A percentile compares a stretch with the other conserved stretches of the same genome.
Conservation (phyloP, 2,329 filamentous ascomycete genomes). For the Cladophialophora yegresii region DNA sequence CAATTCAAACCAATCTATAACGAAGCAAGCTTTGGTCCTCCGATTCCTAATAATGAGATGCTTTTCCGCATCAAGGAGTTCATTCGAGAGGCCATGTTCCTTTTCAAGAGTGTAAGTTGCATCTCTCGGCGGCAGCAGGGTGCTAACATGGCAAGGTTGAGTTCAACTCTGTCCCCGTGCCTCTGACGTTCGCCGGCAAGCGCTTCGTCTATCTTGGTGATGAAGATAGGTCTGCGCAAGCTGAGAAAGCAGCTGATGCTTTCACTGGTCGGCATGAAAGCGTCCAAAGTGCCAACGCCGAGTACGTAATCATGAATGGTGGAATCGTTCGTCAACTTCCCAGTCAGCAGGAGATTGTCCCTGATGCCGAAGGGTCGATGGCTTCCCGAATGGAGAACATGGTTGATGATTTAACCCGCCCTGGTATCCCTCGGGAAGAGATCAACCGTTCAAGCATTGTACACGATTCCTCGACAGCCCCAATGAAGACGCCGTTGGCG, state of each 20-base stretch:
- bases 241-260: background rate
- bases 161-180: constrained; percentile 18
- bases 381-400: constrained; percentile 54
- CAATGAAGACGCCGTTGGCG: constrained; percentile 13
- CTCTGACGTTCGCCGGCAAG: constrained; percentile 24
- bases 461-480: background rate
- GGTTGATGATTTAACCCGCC: constrained; percentile 59
- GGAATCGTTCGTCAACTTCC: background rate
- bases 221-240: background rate
- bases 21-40: constrained; percentile 22
- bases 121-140: constrained; percentile 5
- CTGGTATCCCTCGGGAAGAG: constrained; percentile 42
- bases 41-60: constrained; percentile 61
- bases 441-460: background rate
- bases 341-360: constrained; percentile 20
- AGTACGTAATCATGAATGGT: constrained; percentile 39
- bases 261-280: no score
- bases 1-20: constrained; percentile 51
- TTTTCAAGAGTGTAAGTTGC: constrained; percentile 54
- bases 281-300: background rate
- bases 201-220: constrained; percentile 24
- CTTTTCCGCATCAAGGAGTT: constrained; percentile 66
- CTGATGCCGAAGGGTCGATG: constrained; percentile 39
- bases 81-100: constrained; percentile 60
- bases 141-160: constrained; percentile 27